These are phyloP conservation scores for Amauroascus niger DNA, from an alignment of 2,329 filamentous ascomycete genomes.

Conservation along the genomic window DNA sequence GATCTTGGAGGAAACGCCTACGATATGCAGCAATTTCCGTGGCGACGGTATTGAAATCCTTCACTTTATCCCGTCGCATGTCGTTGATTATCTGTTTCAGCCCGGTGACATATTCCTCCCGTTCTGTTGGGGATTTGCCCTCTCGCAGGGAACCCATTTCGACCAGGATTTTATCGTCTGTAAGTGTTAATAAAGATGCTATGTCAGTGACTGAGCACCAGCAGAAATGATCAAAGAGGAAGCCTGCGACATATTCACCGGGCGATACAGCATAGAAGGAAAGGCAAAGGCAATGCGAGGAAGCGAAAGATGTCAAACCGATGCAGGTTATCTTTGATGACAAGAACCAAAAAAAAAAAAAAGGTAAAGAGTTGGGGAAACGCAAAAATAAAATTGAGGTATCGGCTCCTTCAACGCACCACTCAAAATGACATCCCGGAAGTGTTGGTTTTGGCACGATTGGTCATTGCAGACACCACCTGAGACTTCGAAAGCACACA, in stretches of 20 bases:
- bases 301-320: not conserved
- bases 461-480: conserved; percentile 64
- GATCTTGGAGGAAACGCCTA: conserved; percentile 41
- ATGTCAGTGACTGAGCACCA: conserved; percentile 27
- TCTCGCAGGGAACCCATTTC: conserved; percentile 42
- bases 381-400: conserved; percentile 14
- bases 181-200: conserved; percentile 30
- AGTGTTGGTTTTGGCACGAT: conserved; percentile 71
- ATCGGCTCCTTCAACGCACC: conserved; percentile 53
- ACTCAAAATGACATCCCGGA: conserved; percentile 58
- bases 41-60: conserved; percentile 42
- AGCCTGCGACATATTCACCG: not conserved
- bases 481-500: conserved; percentile 68
- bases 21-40: conserved; percentile 43
- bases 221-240: not conserved
- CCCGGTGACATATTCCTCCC: conserved; percentile 37
- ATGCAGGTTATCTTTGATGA: too few relatives aligned
- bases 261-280: not conserved
- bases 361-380: not conserved
- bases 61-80: conserved; percentile 41
- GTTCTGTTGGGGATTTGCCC: conserved; percentile 37
- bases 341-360: conserved; percentile 5
- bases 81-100: conserved; percentile 43
- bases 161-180: conserved; percentile 45
- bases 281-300: not conserved